phyloP scores from a whole-genome alignment of 768 basidiomycete genomes.

The Chalciporus chontae region DNA sequence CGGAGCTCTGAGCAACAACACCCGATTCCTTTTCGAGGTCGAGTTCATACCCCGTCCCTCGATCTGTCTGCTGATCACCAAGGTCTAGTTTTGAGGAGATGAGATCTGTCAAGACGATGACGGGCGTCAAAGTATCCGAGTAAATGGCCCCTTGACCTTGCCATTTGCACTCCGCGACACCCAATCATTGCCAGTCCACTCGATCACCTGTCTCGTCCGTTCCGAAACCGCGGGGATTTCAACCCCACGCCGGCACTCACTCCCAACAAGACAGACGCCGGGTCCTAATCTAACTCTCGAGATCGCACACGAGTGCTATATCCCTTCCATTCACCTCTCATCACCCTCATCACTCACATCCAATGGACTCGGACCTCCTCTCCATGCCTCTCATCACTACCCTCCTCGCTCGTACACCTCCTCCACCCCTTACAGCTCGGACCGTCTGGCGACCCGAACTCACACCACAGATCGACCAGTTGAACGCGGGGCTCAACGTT shows the following conservation, averaged over 20 bases:
- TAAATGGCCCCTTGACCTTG: too few species aligned
- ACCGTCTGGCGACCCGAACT: slow-evolving; percentile 15
- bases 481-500: slow-evolving; percentile 12
- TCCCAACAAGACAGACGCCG: too few species aligned
- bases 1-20: slow-evolving; percentile 42
- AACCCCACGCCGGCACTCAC: too few species aligned
- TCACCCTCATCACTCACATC: not conserved
- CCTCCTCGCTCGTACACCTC: slow-evolving; percentile 14
- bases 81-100: too few species aligned
- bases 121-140: too few species aligned
- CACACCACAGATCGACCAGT: slow-evolving; percentile 17
- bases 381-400: slow-evolving; percentile 14
- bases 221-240: too few species aligned
- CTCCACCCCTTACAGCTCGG: slow-evolving; percentile 10
- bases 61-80: too few species aligned
- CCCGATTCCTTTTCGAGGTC: slow-evolving; percentile 14
- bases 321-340: not conserved
- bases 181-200: not conserved
- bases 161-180: not conserved
- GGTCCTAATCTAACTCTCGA: too few species aligned
- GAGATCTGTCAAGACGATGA: too few species aligned
- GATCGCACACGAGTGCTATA: not conserved
- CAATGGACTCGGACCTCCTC: slow-evolving; percentile 4
- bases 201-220: not conserved
- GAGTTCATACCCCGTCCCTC: not conserved